These are phyloP conservation scores for Pythium biforme DNA, from an alignment of 352 stramenopile species.

Conservation along the genomic window DNA sequence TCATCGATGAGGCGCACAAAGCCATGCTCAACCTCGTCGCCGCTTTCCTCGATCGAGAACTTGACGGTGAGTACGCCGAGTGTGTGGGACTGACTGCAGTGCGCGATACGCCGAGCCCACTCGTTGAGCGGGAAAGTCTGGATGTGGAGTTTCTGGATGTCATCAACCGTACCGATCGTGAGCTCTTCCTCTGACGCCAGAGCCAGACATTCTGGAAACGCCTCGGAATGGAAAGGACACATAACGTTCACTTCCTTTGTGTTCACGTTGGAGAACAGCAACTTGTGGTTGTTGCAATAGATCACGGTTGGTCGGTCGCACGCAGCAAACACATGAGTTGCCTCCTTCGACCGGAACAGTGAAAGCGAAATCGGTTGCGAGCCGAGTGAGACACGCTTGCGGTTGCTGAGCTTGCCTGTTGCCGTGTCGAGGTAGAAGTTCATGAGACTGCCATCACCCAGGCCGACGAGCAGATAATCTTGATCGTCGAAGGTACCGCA, in stretches of 20 bases:
- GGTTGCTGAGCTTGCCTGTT: constrained; percentile 48
- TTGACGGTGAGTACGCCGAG: constrained; percentile 82
- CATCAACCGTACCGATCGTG: constrained; percentile 96
- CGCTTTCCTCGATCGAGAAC: constrained; percentile 78
- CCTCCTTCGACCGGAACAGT: constrained; percentile 90
- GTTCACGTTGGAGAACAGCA: constrained; percentile 96
- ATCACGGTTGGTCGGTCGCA: constrained; percentile 97
- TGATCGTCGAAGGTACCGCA: constrained; percentile 84
- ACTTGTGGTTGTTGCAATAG: constrained; percentile 95
- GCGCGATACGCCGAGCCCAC: constrained; percentile 91
- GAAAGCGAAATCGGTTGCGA: constrained; percentile 95
- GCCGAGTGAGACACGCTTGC: constrained; percentile 95
- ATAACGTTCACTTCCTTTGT: constrained; percentile 92
- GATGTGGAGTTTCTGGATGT: constrained; percentile 99
- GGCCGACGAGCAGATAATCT: constrained; percentile 93
- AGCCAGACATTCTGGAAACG: constrained; percentile 94
- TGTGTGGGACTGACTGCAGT: constrained; percentile 76
- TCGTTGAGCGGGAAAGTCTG: constrained; percentile 94
- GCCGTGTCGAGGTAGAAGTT: constrained; percentile 85
- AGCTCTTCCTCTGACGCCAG: constrained; percentile 94
- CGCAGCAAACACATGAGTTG: constrained; percentile 95
- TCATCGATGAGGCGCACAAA: constrained; percentile 96
- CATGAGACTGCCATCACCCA: constrained; percentile 96
- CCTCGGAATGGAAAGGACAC: constrained; percentile 90
- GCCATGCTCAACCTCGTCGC: constrained; percentile 83